Percentiles rank a stretch among this genome's conserved stretches.
Evolutionary conservation across 75 land plant genomes (phyloP).

Genomic region (Cupressus sempervirens): DNA sequence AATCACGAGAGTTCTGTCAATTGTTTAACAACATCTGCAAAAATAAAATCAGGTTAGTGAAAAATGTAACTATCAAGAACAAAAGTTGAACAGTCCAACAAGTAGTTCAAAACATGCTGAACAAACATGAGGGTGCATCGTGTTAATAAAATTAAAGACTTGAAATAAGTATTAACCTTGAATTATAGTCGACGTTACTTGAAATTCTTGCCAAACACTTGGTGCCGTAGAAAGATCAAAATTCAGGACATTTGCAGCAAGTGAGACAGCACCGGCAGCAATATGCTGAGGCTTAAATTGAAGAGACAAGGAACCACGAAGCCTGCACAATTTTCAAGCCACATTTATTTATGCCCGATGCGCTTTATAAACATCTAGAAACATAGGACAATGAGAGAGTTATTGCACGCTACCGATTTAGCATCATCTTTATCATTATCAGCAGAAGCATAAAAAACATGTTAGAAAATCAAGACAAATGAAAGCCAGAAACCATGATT

Average conservation of each 20-base stretch:
- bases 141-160: not conserved
- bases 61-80: not conserved
- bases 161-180: slow-evolving; percentile 32
- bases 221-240: slow-evolving; percentile 33
- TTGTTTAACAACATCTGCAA: slow-evolving; percentile 67
- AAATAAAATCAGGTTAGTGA: not conserved
- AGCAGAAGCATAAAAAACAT: not conserved
- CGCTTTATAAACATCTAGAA: not conserved
- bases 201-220: slow-evolving; percentile 58
- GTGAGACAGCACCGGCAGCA: slow-evolving; percentile 74
- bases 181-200: slow-evolving; percentile 44
- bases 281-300: slow-evolving; percentile 76
- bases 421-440: not conserved
- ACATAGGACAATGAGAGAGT: not conserved
- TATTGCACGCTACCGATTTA: not conserved
- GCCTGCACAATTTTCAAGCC: slow-evolving; percentile 29
- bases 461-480: not conserved
- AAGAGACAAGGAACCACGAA: slow-evolving; percentile 70
- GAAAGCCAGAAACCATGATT: not conserved
- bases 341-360: not conserved
- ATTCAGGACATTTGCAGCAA: slow-evolving; percentile 55
- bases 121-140: not conserved
- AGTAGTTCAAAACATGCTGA: not conserved
- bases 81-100: not conserved
- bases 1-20: slow-evolving; percentile 47